Conservation (phyloP, 1,284 basidiomycete genomes). For the Papiliotrema flavescens region DNA sequence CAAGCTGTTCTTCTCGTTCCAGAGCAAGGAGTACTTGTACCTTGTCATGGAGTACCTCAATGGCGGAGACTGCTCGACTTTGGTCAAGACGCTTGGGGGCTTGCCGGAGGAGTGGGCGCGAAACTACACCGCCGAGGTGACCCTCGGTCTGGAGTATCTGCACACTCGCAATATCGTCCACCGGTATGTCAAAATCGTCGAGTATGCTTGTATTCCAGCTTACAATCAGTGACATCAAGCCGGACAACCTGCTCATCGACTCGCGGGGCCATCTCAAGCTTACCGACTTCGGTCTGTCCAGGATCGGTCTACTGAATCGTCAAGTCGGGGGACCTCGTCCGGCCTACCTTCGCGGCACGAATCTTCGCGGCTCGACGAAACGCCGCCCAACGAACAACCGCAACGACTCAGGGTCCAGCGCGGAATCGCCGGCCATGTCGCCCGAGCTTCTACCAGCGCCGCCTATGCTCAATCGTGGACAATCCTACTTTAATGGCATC, state of each 20-base stretch:
- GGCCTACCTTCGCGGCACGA: slow-evolving; percentile 49
- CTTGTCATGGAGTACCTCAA: slow-evolving; percentile 98
- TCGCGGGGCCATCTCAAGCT: slow-evolving; percentile 93
- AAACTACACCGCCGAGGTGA: slow-evolving; percentile 93
- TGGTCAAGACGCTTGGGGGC: slow-evolving; percentile 92
- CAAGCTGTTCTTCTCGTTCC: slow-evolving; percentile 97
- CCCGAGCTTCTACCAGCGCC: slow-evolving; percentile 48
- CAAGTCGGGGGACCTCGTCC: slow-evolving; percentile 74
- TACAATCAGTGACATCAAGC: slow-evolving; percentile 83
- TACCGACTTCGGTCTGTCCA: slow-evolving; percentile 95
- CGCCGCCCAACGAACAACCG: slow-evolving; percentile 49
- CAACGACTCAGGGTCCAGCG: slow-evolving; percentile 68
- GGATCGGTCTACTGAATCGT: slow-evolving; percentile 93
- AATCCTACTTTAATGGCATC: slow-evolving; percentile 66
- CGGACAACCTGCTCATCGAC: slow-evolving; percentile 96
- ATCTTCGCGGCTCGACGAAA: slow-evolving; percentile 29
- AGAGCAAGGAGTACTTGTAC: slow-evolving; percentile 92
- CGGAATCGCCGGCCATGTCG: slow-evolving; percentile 46
- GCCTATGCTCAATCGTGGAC: slow-evolving; percentile 53
- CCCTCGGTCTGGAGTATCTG: slow-evolving; percentile 90
- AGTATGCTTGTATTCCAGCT: neutral
- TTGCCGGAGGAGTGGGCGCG: slow-evolving; percentile 95
- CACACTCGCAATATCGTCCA: slow-evolving; percentile 93
- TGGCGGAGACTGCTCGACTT: slow-evolving; percentile 93
- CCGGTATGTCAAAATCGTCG: slow-evolving; percentile 63